Evolutionary conservation across 2,329 filamentous ascomycete species (phyloP).

Genomic region (Pseudocercospora eumusae): DNA sequence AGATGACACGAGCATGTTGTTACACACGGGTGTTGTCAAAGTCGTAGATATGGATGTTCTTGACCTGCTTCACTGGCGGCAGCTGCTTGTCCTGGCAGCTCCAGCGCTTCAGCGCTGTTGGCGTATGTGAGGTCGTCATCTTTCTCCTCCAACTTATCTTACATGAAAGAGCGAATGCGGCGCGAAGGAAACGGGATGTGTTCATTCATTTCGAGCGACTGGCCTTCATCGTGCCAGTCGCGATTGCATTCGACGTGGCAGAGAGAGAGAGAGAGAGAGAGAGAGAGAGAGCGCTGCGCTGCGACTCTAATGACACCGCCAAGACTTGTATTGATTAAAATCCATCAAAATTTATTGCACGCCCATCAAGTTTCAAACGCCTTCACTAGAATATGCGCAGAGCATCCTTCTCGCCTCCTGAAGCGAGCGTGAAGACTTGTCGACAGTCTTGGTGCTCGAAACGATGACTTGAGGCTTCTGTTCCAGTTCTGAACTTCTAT

Average conservation of each 20-base stretch:
- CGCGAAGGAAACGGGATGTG: not conserved
- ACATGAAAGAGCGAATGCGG: not conserved
- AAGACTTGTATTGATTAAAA: not conserved
- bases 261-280: not conserved
- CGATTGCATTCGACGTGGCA: not conserved
- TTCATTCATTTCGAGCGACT: constrained; percentile 4
- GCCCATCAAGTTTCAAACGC: too few relatives aligned
- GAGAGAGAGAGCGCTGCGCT: not conserved
- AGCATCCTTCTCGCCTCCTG: too few relatives aligned
- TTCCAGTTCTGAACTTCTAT: too few relatives aligned
- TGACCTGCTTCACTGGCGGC: constrained; percentile 70
- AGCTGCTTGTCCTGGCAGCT: constrained; percentile 73
- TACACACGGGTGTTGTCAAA: constrained; percentile 89
- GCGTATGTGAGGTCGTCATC: constrained; percentile 49
- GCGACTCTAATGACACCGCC: not conserved
- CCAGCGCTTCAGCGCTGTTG: constrained; percentile 80
- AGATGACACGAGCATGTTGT: not conserved
- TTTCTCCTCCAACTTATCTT: not conserved
- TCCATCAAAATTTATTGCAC: not conserved
- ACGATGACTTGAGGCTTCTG: too few relatives aligned
- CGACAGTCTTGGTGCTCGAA: too few relatives aligned
- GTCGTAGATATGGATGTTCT: constrained; percentile 87
- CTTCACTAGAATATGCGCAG: too few relatives aligned
- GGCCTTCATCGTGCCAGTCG: not conserved
- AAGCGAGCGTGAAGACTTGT: too few relatives aligned